phyloP scores from a whole-genome alignment of 2,329 filamentous ascomycete genomes.

The Teratosphaeria epicoccoides region DNA sequence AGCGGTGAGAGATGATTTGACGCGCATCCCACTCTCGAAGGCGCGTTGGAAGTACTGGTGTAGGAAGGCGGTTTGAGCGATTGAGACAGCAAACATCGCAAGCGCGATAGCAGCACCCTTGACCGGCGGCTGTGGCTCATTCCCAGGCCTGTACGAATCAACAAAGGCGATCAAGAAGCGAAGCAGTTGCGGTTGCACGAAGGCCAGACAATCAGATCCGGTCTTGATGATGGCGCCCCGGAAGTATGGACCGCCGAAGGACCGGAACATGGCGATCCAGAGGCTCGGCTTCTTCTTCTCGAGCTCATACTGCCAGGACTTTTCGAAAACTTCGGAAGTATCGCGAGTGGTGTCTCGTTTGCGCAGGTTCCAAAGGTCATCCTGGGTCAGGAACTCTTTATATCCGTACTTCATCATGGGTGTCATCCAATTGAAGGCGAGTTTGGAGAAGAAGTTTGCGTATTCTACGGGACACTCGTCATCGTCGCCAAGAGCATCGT shows the following conservation, averaged over 20 bases:
- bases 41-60: slow-evolving; percentile 96
- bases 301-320: slow-evolving; percentile 68
- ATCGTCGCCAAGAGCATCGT: slow-evolving; percentile 56
- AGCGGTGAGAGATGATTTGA: slow-evolving; percentile 82
- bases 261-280: slow-evolving; percentile 74
- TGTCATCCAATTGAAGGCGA: slow-evolving; percentile 98
- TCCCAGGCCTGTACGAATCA: slow-evolving; percentile 55
- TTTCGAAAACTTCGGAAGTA: slow-evolving; percentile 59
- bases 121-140: slow-evolving; percentile 62
- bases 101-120: slow-evolving; percentile 79
- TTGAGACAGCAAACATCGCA: slow-evolving; percentile 81
- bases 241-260: slow-evolving; percentile 76
- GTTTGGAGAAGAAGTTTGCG: slow-evolving; percentile 81
- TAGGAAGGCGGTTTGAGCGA: slow-evolving; percentile 77
- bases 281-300: slow-evolving; percentile 63
- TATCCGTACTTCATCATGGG: slow-evolving; percentile 95
- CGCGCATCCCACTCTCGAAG: slow-evolving; percentile 92
- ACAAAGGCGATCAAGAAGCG: slow-evolving; percentile 77
- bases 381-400: slow-evolving; percentile 80
- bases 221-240: slow-evolving; percentile 77
- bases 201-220: slow-evolving; percentile 76
- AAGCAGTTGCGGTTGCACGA: slow-evolving; percentile 82
- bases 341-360: slow-evolving; percentile 66
- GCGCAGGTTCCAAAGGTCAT: slow-evolving; percentile 88
- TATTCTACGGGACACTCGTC: slow-evolving; percentile 76